Percentiles rank a stretch among this genome's conserved stretches.
Conservation (phyloP, 805 yeast genomes). For the Naumovozyma castellii region DNA sequence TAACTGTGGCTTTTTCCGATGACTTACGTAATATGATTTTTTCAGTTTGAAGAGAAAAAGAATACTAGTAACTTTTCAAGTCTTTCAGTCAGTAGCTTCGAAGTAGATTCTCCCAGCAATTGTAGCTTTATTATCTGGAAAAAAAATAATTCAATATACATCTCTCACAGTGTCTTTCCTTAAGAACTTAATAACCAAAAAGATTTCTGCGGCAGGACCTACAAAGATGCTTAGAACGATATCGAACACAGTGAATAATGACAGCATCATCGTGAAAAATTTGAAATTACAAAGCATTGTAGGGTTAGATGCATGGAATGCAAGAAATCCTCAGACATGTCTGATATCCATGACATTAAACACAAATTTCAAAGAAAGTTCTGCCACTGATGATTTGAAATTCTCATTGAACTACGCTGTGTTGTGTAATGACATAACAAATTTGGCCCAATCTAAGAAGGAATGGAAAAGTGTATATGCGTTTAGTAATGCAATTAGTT, state of each 20-base stretch:
- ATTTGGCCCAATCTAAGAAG: slow-evolving; percentile 34
- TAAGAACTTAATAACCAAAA: neutral
- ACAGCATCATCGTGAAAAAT: slow-evolving; percentile 34
- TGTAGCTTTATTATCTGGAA: too few species aligned
- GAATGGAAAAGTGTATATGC: slow-evolving; percentile 31
- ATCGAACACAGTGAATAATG: neutral
- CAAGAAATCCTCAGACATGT: slow-evolving; percentile 59
- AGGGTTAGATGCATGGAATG: slow-evolving; percentile 70
- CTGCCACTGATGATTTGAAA: slow-evolving; percentile 69
- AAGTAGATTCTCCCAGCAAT: too few species aligned
- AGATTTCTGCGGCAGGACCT: too few species aligned
- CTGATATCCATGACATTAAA: slow-evolving; percentile 46
- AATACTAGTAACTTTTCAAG: too few species aligned
- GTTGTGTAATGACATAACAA: slow-evolving; percentile 54
- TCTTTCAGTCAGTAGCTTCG: too few species aligned
- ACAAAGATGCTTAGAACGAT: too few species aligned
- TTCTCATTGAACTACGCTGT: slow-evolving; percentile 86
- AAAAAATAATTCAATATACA: too few species aligned
- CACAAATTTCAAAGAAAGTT: slow-evolving; percentile 66
- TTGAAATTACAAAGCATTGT: slow-evolving; percentile 53
- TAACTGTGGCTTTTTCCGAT: too few species aligned
- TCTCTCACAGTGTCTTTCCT: neutral
- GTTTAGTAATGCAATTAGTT: slow-evolving; percentile 40
- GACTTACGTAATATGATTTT: too few species aligned
- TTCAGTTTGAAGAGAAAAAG: too few species aligned